Evolutionary conservation across 2,329 filamentous ascomycete genomes (phyloP).

Genomic region (Fusarium praegraminearum): DNA sequence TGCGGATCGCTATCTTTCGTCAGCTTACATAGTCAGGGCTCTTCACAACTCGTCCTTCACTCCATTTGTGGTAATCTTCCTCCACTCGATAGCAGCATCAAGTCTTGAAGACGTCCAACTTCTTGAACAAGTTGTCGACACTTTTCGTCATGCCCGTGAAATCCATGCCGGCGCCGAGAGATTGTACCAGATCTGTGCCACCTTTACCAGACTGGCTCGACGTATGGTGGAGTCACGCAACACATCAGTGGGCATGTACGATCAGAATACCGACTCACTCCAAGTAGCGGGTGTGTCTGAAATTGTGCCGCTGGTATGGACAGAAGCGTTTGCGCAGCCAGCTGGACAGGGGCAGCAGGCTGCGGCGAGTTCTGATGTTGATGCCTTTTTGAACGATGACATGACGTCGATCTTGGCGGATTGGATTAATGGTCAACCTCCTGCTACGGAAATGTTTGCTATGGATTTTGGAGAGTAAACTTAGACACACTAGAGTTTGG

Average conservation of each 20-base stretch:
- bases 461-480: slow-evolving; percentile 28
- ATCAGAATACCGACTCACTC: slow-evolving; percentile 30
- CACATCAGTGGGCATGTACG: slow-evolving; percentile 35
- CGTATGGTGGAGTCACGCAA: slow-evolving; percentile 36
- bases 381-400: slow-evolving; percentile 23
- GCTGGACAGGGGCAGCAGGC: neutral
- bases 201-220: slow-evolving; percentile 28
- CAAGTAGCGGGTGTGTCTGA: slow-evolving; percentile 32
- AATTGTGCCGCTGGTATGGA: slow-evolving; percentile 12
- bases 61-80: slow-evolving; percentile 39
- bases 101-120: slow-evolving; percentile 18
- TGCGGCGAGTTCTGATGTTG: neutral
- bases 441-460: slow-evolving; percentile 30
- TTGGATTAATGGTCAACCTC: slow-evolving; percentile 36
- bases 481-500: no score
- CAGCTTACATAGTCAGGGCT: slow-evolving; percentile 28
- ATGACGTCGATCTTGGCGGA: slow-evolving; percentile 38
- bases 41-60: slow-evolving; percentile 42
- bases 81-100: slow-evolving; percentile 30
- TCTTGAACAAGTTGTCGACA: slow-evolving; percentile 33
- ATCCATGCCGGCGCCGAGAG: slow-evolving; percentile 28
- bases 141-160: slow-evolving; percentile 20
- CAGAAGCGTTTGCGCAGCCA: neutral
- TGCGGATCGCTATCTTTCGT: neutral
- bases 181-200: slow-evolving; percentile 36